phyloP scores from a whole-genome alignment of 495 filamentous ascomycete genomes.

The Lasiosphaeria ovina region DNA sequence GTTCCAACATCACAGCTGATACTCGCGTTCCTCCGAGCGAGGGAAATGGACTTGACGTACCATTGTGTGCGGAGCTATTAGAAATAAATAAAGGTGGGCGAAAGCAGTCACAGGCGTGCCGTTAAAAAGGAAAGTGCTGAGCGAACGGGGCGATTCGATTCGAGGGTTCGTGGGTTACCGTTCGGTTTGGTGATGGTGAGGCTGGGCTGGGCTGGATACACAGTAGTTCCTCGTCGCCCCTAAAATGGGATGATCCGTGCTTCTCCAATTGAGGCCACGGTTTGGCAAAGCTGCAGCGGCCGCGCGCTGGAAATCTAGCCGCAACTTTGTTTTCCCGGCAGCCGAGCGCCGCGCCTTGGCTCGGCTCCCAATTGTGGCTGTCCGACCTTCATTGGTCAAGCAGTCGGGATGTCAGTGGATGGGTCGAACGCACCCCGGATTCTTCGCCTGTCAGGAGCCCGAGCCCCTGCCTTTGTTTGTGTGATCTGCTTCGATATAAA shows the following conservation, averaged over 20 bases:
- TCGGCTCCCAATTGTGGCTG: not conserved
- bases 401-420: not conserved
- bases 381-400: not conserved
- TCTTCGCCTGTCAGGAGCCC: conserved; percentile 4
- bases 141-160: not conserved
- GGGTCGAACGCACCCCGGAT: conserved; percentile 5
- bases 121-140: not conserved
- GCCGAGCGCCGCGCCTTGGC: not conserved
- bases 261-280: conserved; percentile 38
- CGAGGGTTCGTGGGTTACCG: not conserved
- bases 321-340: conserved; percentile 24
- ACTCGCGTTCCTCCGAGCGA: no score
- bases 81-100: not conserved
- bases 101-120: no score
- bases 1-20: no score
- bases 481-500: not conserved
- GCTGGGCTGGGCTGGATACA: conserved; percentile 15
- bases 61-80: conserved; percentile 6
- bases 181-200: conserved; percentile 12
- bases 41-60: conserved; percentile 4
- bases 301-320: conserved; percentile 15
- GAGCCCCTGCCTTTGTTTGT: not conserved
- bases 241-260: conserved; percentile 32
- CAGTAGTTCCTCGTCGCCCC: conserved; percentile 16
- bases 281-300: conserved; percentile 23